These are phyloP conservation scores for Tuber brumale DNA, from an alignment of 495 filamentous ascomycete species.

Conservation along the genomic window DNA sequence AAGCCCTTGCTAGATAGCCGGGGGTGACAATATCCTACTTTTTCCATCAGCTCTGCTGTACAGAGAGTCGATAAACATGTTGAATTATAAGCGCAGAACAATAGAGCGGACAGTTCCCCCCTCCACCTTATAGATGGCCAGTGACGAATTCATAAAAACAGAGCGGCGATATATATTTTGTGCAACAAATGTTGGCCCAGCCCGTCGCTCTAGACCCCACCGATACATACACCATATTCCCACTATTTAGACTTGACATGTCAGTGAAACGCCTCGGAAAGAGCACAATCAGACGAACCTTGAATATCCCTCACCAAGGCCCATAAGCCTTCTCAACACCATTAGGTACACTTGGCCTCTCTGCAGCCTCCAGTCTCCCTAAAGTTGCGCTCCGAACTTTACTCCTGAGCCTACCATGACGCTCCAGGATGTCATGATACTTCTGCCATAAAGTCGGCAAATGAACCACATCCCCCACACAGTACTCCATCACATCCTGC, in stretches of 20 bases:
- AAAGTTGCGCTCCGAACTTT: neutral
- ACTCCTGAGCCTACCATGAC: neutral
- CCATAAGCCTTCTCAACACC: neutral
- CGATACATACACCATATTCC: neutral
- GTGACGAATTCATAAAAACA: neutral
- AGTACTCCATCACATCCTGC: constrained; percentile 47
- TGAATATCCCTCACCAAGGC: neutral
- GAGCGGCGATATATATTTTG: neutral
- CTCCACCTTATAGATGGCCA: neutral
- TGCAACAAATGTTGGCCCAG: neutral
- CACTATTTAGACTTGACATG: neutral
- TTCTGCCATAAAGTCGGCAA: constrained; percentile 43
- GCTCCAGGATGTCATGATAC: constrained; percentile 31
- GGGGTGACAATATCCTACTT: neutral
- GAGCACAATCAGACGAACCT: neutral
- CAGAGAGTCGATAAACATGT: neutral
- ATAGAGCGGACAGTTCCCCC: neutral
- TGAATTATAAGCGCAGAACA: neutral
- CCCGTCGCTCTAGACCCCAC: neutral
- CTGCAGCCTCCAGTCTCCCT: neutral
- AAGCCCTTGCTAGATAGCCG: neutral
- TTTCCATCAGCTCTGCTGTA: neutral
- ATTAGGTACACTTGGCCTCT: neutral
- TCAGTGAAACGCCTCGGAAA: neutral
- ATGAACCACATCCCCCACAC: constrained; percentile 47